Base-by-base conservation (phyloP, 1,139 yeast species). In the Lodderomyces orthopsilosis region DNA sequence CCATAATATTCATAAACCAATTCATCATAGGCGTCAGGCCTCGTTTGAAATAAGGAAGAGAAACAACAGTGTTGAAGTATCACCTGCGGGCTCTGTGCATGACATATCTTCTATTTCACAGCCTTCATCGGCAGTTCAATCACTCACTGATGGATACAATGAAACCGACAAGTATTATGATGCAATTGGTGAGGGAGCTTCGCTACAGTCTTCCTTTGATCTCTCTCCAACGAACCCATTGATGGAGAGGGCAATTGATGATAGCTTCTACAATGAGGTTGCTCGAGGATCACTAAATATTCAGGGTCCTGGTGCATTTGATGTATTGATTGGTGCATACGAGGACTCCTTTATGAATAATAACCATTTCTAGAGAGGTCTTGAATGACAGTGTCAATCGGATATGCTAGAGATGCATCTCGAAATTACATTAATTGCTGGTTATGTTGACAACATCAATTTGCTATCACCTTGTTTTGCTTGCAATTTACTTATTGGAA, bases 1-100 rank as follows among this genome's bases (percentile, higher is more conserved):
- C 17, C 21, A 70, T 2, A 68, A 66, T 51, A 55, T 68, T 22
- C 65, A 58, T 42, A 68, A 68, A 50, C 67, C 70, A 6, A 53
- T 53, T 32, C 47, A 46, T 34, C 52, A 50, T 42, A 30, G 33
- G n/a, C 36, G 44, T 27, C 41, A 38, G 9, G 23, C 38, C 2
- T 44, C 47, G 6, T 23, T 41, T 22, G 47, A 44, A 6, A 3
- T 27, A 2, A 40, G 30, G 17, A 40, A 26, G 23, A 26, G 38
- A 35, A 17, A 22, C 17, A 37, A 21, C 27, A 39, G 33, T 23
- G 8, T 7, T n/a, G 30, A 27, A 33, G 7, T 15, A 10, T 39
- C 37, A 6, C 32, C 37, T 7, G n/a, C 41, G 2, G 22, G 22
- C n/a, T 15, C 30, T 3, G 21, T 36, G 7, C 19, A 36, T 15